Conservation (phyloP, 2,329 filamentous ascomycete species). For the Cladosporium sp. region DNA sequence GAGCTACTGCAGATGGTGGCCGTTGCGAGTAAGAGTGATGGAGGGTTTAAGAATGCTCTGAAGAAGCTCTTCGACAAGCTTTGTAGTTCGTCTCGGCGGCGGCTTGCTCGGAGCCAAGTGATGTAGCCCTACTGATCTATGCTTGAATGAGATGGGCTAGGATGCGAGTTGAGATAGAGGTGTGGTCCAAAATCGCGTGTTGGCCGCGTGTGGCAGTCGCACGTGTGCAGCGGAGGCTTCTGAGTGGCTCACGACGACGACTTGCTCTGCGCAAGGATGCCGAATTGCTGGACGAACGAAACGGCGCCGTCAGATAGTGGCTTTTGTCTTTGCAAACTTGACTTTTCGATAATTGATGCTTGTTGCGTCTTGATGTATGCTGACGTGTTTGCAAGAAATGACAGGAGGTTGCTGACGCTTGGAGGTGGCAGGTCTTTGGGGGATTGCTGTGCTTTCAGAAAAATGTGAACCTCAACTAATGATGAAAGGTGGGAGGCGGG, state of each 20-base stretch:
- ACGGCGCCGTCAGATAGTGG: slow-evolving; percentile 6
- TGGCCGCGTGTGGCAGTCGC: slow-evolving; percentile 11
- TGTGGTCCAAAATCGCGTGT: slow-evolving; percentile 10
- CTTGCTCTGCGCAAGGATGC: slow-evolving; percentile 4
- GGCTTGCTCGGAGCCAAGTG: slow-evolving; percentile 7
- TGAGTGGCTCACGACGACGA: slow-evolving; percentile 6
- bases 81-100: slow-evolving; percentile 9
- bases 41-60: background rate
- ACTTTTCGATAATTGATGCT: background rate
- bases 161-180: background rate
- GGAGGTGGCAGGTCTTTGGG: background rate
- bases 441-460: background rate
- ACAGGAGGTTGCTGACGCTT: background rate
- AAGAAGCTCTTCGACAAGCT: slow-evolving; percentile 13
- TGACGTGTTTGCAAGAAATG: background rate
- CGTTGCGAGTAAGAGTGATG: background rate
- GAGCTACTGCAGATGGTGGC: background rate
- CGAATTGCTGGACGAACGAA: background rate
- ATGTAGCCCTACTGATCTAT: slow-evolving; percentile 6
- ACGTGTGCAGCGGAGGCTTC: slow-evolving; percentile 10
- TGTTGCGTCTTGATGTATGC: background rate
- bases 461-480: slow-evolving; percentile 7
- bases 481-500: slow-evolving; percentile 11
- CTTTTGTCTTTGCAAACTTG: background rate
- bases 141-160: slow-evolving; percentile 1